Base-by-base conservation (phyloP, 2,329 filamentous ascomycete genomes). In the Aureobasidium sp. region DNA sequence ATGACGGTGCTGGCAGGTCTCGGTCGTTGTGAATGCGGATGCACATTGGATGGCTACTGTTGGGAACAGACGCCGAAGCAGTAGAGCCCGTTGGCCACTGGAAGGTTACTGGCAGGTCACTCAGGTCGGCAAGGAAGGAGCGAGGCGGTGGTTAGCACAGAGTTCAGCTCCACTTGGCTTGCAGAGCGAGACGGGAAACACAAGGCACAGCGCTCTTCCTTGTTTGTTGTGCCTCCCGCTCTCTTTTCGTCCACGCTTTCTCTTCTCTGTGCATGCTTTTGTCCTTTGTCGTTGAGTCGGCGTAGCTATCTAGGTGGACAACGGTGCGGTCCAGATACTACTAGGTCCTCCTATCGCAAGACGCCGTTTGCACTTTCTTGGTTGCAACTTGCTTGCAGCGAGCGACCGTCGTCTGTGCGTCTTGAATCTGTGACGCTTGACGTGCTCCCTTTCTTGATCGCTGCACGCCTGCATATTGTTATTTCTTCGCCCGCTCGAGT, bases 401-500 rank as follows among this genome's bases (percentile, higher is more conserved):
- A 20, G 42, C 45, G 45, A 48, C 25, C 11, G 57, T 51, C 17
- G 57, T 60, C 57, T 51, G 57, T 60, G 57, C 57, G 45, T 44
- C 42, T 39, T 34, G 20, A 17, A 17, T 51, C 45, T 60, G 45
- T 60, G 57, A 60, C 57, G 57, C 57, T 60, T 34, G 57, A 51
- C 57, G 44, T 49, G 37, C 44, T 60, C 57, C 45, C 57, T 51
- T 60, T 51, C 57, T 60, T 51, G 56, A 27, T 59, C n/a, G 53
- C 53, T 45, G 25, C 39, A 36, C 53, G 55, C 41, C 42, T 59
- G 42, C 55, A 59, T 48, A 48, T 48, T 48, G 45, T 48, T 47
- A 47, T 59, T 59, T 34, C 42, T 51, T 45, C 20, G 8, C 29
- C 15, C 45, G 22, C 53, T 57, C 57, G 29, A 60, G 57, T 42